Conservation (phyloP, 371 early-diverging fungal species). For the Apophysomyces sp. region DNA sequence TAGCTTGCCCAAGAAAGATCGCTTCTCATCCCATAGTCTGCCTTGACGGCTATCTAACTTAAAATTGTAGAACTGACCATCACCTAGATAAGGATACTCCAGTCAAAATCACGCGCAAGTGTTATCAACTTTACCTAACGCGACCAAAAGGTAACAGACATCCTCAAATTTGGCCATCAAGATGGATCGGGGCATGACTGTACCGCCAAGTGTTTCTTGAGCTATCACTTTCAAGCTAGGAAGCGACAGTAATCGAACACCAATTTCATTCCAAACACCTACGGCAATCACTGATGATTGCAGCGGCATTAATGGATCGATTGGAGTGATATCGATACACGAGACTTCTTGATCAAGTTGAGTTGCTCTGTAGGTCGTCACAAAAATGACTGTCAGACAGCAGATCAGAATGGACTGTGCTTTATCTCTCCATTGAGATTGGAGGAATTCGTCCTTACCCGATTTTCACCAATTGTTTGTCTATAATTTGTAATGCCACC, state of each 20-base stretch:
- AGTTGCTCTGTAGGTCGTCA: conserved; percentile 17
- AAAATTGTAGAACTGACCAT: conserved; percentile 80
- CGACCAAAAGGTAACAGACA: conserved; percentile 74
- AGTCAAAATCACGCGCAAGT: not conserved
- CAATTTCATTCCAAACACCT: conserved; percentile 76
- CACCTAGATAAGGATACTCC: conserved; percentile 41
- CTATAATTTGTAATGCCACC: conserved; percentile 56
- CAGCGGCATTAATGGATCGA: conserved; percentile 29
- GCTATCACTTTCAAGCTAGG: conserved; percentile 55
- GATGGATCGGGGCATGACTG: conserved; percentile 78
- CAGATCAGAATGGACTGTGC: not conserved
- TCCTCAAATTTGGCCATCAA: conserved; percentile 73
- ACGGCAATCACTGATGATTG: conserved; percentile 60
- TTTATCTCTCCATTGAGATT: not conserved
- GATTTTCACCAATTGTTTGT: conserved; percentile 36
- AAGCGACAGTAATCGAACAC: conserved; percentile 62
- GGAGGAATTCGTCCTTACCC: conserved; percentile 33
- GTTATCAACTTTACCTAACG: conserved; percentile 55
- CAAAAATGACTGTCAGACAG: conserved; percentile 3
- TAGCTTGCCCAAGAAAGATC: conserved; percentile 74
- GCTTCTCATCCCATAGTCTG: conserved; percentile 58
- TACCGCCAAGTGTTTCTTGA: conserved; percentile 53
- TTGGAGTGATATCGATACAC: conserved; percentile 69
- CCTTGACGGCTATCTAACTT: conserved; percentile 49
- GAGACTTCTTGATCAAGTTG: conserved; percentile 68